Percentiles rank a stretch among this genome's conserved stretches.
These are phyloP conservation scores for Metarhizium rileyi DNA, from an alignment of 2,329 filamentous ascomycete species.

Conservation along the genomic window DNA sequence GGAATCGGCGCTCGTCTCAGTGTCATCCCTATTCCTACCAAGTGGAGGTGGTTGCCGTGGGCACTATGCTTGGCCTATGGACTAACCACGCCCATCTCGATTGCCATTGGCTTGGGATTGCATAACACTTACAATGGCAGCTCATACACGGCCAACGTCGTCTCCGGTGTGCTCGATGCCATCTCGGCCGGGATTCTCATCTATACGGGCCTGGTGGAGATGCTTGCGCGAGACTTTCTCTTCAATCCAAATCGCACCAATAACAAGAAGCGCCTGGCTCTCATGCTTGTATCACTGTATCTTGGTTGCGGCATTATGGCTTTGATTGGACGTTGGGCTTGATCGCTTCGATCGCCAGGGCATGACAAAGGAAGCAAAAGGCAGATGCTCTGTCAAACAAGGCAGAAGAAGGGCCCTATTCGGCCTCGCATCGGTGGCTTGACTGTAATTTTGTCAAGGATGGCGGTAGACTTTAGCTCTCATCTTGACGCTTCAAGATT, in stretches of 20 bases:
- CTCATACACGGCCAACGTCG: slow-evolving; percentile 37
- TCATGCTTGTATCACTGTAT: slow-evolving; percentile 50
- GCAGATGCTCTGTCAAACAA: too few relatives aligned
- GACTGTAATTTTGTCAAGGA: too few relatives aligned
- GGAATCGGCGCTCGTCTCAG: slow-evolving; percentile 52
- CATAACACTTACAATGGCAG: slow-evolving; percentile 19
- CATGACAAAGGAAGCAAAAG: background rate
- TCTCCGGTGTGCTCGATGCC: slow-evolving; percentile 75
- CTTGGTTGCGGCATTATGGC: slow-evolving; percentile 51
- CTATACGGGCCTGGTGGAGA: slow-evolving; percentile 78
- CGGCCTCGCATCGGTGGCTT: too few relatives aligned
- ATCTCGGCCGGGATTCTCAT: slow-evolving; percentile 79
- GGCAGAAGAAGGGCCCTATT: too few relatives aligned
- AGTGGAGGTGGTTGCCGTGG: slow-evolving; percentile 37
- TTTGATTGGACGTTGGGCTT: slow-evolving; percentile 7
- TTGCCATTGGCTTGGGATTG: slow-evolving; percentile 38
- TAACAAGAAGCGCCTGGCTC: slow-evolving; percentile 30
- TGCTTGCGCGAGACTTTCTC: slow-evolving; percentile 77
- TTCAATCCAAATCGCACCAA: slow-evolving; percentile 71
- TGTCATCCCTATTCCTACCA: slow-evolving; percentile 39
- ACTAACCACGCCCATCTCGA: slow-evolving; percentile 41
- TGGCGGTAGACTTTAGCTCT: too few relatives aligned
- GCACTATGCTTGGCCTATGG: slow-evolving; percentile 37
- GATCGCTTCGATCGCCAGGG: background rate
- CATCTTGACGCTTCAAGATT: too few relatives aligned